Base-by-base conservation (phyloP, 768 basidiomycete genomes). In the Rhizopogon roseolus region DNA sequence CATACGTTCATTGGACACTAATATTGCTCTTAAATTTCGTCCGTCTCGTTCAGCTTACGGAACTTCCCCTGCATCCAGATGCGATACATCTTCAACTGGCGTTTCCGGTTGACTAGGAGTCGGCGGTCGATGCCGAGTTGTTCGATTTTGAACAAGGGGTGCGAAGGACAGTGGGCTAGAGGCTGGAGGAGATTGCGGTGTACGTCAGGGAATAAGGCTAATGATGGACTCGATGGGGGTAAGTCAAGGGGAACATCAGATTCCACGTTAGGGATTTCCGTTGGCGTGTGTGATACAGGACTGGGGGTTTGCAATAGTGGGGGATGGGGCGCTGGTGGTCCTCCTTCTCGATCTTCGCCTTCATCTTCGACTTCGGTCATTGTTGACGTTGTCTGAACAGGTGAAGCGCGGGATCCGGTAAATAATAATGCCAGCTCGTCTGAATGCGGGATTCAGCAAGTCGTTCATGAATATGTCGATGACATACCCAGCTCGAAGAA, bases 41-140 rank as follows among this genome's bases (percentile, higher is more conserved):
- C 17, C 22, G 29, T 11, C 29, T 32, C 13, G 11, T 7, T 19
- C 27, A 52, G 36, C 66, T 86, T 90, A 54, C 76, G 74, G 64
- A 93, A 93, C 64, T 86, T 88, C 0, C 82, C 90, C 69, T 95
- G 93, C 85, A 94, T 84, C 93, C 93, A 96, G 0, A 94, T 88
- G 43, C 97, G 77, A 66, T 96, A 98, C 97, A 99, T 99, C 70
- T 96, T 96, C 49, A 97, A 72, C 71, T 94, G 89, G 54, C 91
- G 77, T 71, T 97, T 98, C 43, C 97, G 79, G 64, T 99, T 99
- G 50, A 99, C 86, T 41, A 98, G 76, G 53, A 99, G 71, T 41
- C 97, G 79, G 6, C 94, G 76, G 73, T 99, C 97, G 6, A 94
- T 81, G 2, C 93, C 94, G 2, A 98, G 77, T 62, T 93, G 90